Base-by-base conservation (phyloP, 805 yeast genomes). In the Millerozyma miso region DNA sequence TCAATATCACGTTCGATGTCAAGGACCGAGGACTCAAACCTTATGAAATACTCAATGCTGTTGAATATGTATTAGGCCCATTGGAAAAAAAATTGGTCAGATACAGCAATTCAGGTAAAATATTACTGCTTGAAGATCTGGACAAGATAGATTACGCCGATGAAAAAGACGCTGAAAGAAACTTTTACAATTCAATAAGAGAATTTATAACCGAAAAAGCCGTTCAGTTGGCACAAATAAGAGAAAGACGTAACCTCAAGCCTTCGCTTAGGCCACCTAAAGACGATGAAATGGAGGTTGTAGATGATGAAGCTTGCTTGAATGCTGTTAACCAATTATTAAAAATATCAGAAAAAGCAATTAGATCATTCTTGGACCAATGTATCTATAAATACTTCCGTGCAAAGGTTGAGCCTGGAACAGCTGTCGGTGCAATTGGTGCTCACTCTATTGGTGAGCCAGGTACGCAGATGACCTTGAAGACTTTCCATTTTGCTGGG, bases 381-480 rank as follows among this genome's bases (percentile, higher is more conserved):
- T 86, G 97, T 52, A 73, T 91, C 46, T 69, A 71, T 52, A 93
- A 93, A 66, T 93, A 93, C 58, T 80, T 80, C 42, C 76, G 84
- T 52, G 97, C 99, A 5, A 83, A 83, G 66, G 97, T 93, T 14
- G 99, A 93, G 63, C 99, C 99, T 1, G 99, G 98, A 48, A 93
- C 99, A 3, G 99, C 99, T 2, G 98, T 93, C 42, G 99, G 99
- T 52, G 98, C 99, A 19, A 90, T 93, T 67, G 99, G 98, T 53
- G 99, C 99, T 0, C 99, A 93, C 62, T 88, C 97, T 35, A 93
- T 93, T 72, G 99, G 99, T 70, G 99, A 91, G 61, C 99, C 99
- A 17, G 99, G 98, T 63, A 93, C 99, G 0, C 99, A 93, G 70
- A 93, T 93, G 99, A 93, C 99, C 3, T 76, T 79, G 62, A 79